phyloP scores from a whole-genome alignment of 768 basidiomycete genomes.

The Pluteus cervinus region DNA sequence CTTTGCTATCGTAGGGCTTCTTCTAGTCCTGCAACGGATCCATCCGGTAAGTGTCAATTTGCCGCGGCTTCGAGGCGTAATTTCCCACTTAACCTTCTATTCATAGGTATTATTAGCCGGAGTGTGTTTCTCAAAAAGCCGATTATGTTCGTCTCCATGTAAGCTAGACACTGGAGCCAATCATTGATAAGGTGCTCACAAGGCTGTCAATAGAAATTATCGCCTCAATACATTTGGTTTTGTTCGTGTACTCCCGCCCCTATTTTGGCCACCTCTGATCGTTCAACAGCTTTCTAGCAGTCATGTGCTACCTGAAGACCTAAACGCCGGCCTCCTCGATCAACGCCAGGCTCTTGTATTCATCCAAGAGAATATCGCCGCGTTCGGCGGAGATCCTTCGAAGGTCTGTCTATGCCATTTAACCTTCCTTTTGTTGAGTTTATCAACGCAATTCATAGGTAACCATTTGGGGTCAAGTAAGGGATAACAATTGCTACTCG shows the following conservation, averaged over 20 bases:
- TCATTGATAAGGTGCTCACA: neutral
- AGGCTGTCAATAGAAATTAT: constrained; percentile 36
- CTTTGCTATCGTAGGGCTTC: constrained; percentile 12
- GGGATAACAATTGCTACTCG: neutral
- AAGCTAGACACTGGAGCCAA: constrained; percentile 7
- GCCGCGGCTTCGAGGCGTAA: neutral
- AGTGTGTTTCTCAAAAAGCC: constrained; percentile 43
- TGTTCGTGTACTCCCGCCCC: constrained; percentile 20
- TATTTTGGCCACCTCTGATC: neutral
- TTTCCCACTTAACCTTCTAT: neutral
- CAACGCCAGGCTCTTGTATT: constrained; percentile 54
- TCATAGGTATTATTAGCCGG: constrained; percentile 40
- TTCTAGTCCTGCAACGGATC: constrained; percentile 38
- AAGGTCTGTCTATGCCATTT: constrained; percentile 29
- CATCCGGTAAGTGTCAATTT: constrained; percentile 32
- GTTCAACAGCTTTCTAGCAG: constrained; percentile 38
- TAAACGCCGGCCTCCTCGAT: constrained; percentile 58
- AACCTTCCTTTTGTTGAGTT: neutral
- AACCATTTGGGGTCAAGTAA: constrained; percentile 51
- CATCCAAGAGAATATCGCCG: constrained; percentile 57
- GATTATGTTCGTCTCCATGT: constrained; percentile 54
- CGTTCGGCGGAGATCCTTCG: constrained; percentile 57
- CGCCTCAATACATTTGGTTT: constrained; percentile 56
- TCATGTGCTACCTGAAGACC: constrained; percentile 36
- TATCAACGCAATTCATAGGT: constrained; percentile 23